A percentile compares a stretch with the other conserved stretches of the same genome.
These are phyloP conservation scores for Calonectria pauciramosa DNA, from an alignment of 2,329 filamentous ascomycete species.

Conservation along the genomic window DNA sequence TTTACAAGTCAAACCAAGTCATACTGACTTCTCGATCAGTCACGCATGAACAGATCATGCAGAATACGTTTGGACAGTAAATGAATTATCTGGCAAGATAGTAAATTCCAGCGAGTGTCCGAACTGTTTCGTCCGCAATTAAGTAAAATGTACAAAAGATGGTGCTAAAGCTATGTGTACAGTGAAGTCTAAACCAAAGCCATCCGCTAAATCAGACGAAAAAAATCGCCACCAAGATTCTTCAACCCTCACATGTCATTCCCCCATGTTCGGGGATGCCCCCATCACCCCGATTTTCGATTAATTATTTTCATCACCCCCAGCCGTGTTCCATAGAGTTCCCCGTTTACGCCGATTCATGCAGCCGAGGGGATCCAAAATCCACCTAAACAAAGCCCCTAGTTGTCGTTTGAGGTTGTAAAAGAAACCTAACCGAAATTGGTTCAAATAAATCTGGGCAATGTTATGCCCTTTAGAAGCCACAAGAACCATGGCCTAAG, in stretches of 20 bases:
- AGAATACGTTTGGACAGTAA: too few relatives aligned
- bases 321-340: conserved; percentile 36
- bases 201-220: conserved; percentile 24
- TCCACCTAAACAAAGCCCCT: conserved; percentile 39
- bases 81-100: conserved; percentile 2
- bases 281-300: conserved; percentile 28
- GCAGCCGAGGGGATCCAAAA: conserved; percentile 40
- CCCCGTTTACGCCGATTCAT: conserved; percentile 47
- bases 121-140: conserved; percentile 42
- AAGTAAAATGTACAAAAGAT: conserved; percentile 41
- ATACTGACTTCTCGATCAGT: too few relatives aligned
- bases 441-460: conserved; percentile 24
- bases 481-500: conserved; percentile 17
- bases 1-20: too few relatives aligned
- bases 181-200: conserved; percentile 30
- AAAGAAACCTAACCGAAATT: conserved; percentile 32
- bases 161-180: conserved; percentile 27
- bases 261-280: conserved; percentile 2
- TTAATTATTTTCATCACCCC: conserved; percentile 40
- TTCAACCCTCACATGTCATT: conserved; percentile 11
- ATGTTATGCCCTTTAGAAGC: conserved; percentile 14
- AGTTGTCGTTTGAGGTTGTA: conserved; percentile 29
- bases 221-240: conserved; percentile 27
- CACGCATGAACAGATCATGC: background rate
- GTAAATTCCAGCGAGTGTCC: conserved; percentile 42